These are phyloP conservation scores for Citrus australasica DNA, from an alignment of 345 rosid species.

Conservation along the genomic window DNA sequence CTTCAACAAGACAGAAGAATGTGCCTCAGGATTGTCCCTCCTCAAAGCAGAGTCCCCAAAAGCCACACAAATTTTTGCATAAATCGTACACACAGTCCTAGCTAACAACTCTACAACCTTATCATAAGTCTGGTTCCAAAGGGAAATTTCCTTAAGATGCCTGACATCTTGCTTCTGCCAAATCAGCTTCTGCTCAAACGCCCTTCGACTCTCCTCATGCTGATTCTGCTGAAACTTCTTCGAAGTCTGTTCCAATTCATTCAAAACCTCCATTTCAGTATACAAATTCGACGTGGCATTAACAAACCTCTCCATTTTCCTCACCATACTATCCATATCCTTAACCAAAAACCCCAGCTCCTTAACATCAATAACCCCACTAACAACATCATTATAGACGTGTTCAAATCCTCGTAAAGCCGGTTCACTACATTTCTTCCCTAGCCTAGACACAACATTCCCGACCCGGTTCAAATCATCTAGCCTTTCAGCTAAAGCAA, in stretches of 20 bases:
- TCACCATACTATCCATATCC: slow-evolving; percentile 91
- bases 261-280: slow-evolving; percentile 85
- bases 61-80: slow-evolving; percentile 60
- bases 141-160: slow-evolving; percentile 81
- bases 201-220: slow-evolving; percentile 79
- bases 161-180: slow-evolving; percentile 96
- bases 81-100: slow-evolving; percentile 83
- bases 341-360: slow-evolving; percentile 82
- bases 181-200: slow-evolving; percentile 85
- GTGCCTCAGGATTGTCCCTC: slow-evolving; percentile 24
- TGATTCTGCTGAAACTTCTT: slow-evolving; percentile 77
- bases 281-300: slow-evolving; percentile 69
- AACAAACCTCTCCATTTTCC: slow-evolving; percentile 86
- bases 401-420: slow-evolving; percentile 96
- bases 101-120: slow-evolving; percentile 88
- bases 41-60: slow-evolving; percentile 57
- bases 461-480: slow-evolving; percentile 83
- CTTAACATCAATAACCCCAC: slow-evolving; percentile 75
- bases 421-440: slow-evolving; percentile 80
- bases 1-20: slow-evolving; percentile 24
- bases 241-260: slow-evolving; percentile 75
- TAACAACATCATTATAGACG: slow-evolving; percentile 74
- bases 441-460: slow-evolving; percentile 77
- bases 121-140: slow-evolving; percentile 89
- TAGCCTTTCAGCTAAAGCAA: slow-evolving; percentile 78